Conservation (phyloP, 495 filamentous ascomycete genomes). For the Aspergillus baeticus region DNA sequence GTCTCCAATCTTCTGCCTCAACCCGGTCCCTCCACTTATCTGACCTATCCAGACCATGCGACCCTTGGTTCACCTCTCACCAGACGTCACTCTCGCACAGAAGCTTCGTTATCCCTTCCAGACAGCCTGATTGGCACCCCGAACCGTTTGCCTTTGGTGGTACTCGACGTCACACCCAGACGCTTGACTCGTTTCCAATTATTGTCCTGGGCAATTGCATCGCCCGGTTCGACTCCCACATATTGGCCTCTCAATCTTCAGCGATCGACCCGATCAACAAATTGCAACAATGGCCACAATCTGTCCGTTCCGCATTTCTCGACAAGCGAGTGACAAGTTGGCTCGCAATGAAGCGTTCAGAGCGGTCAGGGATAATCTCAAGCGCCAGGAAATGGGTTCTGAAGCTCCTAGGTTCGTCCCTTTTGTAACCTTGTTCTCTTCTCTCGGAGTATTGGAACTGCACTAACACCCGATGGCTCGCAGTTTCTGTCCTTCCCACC, state of each 20-base stretch:
- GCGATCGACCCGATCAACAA: not conserved
- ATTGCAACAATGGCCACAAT: conserved; percentile 28
- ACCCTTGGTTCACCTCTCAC: conserved; percentile 20
- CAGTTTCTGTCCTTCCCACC: conserved; percentile 53
- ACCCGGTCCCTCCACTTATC: not conserved
- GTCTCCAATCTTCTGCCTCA: not conserved
- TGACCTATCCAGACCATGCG: conserved; percentile 22
- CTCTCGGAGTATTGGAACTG: not conserved
- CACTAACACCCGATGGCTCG: conserved; percentile 8
- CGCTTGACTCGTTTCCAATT: not conserved
- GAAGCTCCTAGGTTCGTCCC: conserved; percentile 34
- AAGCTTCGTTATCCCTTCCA: conserved; percentile 13
- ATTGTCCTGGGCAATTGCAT: not conserved
- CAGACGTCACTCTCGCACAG: conserved; percentile 10
- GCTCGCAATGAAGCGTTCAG: conserved; percentile 44
- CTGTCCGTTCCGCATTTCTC: conserved; percentile 49
- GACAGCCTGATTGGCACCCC: conserved; percentile 14
- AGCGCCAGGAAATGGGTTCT: conserved; percentile 40
- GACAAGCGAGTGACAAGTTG: conserved; percentile 35
- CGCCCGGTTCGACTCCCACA: not conserved
- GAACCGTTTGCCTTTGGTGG: conserved; percentile 6
- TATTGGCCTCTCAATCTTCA: not conserved
- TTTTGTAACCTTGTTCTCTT: not conserved
- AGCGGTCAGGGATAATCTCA: conserved; percentile 42
- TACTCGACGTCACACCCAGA: conserved; percentile 18